These are phyloP conservation scores for Canavalia gladiata DNA, from an alignment of 306 rosid species.

Conservation along the genomic window DNA sequence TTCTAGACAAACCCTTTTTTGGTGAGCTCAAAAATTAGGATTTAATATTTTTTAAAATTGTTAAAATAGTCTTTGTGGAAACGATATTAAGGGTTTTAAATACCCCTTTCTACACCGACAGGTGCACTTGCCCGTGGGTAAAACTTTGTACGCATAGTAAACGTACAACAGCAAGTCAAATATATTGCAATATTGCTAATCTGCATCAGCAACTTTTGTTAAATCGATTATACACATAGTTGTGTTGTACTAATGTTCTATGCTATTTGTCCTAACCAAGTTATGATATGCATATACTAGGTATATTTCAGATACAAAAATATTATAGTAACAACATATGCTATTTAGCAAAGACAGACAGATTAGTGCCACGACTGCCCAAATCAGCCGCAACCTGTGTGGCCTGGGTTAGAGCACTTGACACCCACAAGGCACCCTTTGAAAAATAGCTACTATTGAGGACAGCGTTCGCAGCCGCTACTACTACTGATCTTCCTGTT, in stretches of 20 bases:
- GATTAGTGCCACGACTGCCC: conserved; percentile 57
- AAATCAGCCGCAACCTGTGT: conserved; percentile 78
- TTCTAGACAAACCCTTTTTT: no score
- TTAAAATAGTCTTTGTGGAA: no score
- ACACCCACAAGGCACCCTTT: conserved; percentile 82
- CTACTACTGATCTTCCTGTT: conserved; percentile 73
- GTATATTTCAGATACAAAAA: not conserved
- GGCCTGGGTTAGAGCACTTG: conserved; percentile 60
- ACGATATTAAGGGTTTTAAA: no score
- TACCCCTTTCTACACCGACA: no score
- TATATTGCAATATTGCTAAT: not conserved
- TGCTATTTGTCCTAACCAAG: not conserved
- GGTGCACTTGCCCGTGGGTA: no score
- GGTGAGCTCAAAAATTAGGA: no score
- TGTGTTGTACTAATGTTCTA: not conserved
- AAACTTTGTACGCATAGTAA: no score
- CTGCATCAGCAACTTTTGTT: not conserved
- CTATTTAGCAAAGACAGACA: not conserved
- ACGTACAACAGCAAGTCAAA: not conserved
- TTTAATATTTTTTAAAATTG: no score
- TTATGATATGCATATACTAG: not conserved
- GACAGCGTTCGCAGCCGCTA: conserved; percentile 65
- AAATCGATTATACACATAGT: not conserved
- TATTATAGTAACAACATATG: not conserved
- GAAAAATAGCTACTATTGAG: conserved; percentile 82